Conservation (phyloP, 805 yeast genomes). For the Tetrapisispora arboricola region DNA sequence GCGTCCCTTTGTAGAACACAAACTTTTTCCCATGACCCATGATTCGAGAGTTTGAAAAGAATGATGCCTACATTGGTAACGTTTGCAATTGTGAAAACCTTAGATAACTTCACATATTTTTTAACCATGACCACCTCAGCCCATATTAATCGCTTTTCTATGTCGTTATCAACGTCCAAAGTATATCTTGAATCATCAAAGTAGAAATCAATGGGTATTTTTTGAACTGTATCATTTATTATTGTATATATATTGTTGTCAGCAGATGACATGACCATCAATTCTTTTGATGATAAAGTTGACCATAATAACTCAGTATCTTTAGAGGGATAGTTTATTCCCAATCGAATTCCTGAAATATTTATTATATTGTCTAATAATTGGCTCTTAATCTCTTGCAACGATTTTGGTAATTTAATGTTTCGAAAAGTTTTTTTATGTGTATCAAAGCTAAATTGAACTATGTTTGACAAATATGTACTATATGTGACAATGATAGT, state of each 20-base stretch:
- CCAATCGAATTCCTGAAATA: conserved; percentile 1
- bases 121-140: conserved; percentile 10
- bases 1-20: conserved; percentile 4
- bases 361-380: conserved; percentile 5
- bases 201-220: conserved; percentile 1
- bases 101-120: conserved; percentile 7
- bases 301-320: conserved; percentile 2
- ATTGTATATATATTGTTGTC: conserved; percentile 10
- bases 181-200: neutral
- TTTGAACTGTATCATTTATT: conserved; percentile 6
- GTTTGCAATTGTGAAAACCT: conserved; percentile 8
- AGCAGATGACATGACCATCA: conserved; percentile 5
- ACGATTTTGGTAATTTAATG: conserved; percentile 2
- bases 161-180: neutral
- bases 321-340: neutral
- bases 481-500: conserved; percentile 8
- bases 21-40: conserved; percentile 16
- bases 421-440: conserved; percentile 3
- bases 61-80: conserved; percentile 15
- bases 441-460: conserved; percentile 8
- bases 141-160: conserved; percentile 4
- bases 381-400: neutral
- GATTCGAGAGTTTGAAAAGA: conserved; percentile 11
- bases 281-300: neutral
- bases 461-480: conserved; percentile 11